These are phyloP conservation scores for Boletellus emodensis DNA, from an alignment of 768 basidiomycete species.

Conservation along the genomic window DNA sequence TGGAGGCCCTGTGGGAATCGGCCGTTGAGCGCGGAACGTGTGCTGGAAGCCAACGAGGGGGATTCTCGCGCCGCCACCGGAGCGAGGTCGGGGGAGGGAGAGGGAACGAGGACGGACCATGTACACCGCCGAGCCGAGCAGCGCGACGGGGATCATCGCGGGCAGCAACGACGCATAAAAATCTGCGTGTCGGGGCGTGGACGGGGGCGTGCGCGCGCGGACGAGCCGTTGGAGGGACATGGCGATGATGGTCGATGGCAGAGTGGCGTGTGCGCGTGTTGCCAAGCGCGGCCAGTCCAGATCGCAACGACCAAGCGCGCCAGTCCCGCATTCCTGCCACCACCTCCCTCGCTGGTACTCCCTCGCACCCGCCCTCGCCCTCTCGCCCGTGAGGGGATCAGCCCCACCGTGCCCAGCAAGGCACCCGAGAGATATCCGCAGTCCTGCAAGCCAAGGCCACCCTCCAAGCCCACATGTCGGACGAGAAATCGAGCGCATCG, in stretches of 20 bases:
- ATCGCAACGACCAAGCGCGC: slow-evolving; percentile 3
- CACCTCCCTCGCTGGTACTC: no score
- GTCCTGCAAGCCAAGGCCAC: no score
- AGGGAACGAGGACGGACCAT: slow-evolving; percentile 42
- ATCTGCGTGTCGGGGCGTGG: slow-evolving; percentile 42
- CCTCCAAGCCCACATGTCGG: slow-evolving; percentile 11
- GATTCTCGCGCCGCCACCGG: no score
- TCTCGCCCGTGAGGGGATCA: no score
- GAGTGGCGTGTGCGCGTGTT: no score
- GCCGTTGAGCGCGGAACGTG: slow-evolving; percentile 11
- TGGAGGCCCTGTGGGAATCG: slow-evolving; percentile 53
- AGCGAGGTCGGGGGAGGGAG: no score
- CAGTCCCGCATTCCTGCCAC: no score
- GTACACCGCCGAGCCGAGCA: slow-evolving; percentile 78
- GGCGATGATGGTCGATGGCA: slow-evolving; percentile 5
- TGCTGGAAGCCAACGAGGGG: background rate
- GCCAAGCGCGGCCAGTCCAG: background rate
- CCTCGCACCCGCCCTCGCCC: no score
- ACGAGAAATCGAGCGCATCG: slow-evolving; percentile 20
- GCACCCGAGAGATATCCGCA: no score
- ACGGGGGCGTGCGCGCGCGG: slow-evolving; percentile 5
- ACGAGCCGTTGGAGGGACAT: slow-evolving; percentile 1
- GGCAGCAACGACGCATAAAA: slow-evolving; percentile 71
- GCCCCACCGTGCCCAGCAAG: no score
- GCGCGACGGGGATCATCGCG: slow-evolving; percentile 72